Evolutionary conservation across 1,284 basidiomycete genomes (phyloP).

Genomic region (Rhodotorula sp.): DNA sequence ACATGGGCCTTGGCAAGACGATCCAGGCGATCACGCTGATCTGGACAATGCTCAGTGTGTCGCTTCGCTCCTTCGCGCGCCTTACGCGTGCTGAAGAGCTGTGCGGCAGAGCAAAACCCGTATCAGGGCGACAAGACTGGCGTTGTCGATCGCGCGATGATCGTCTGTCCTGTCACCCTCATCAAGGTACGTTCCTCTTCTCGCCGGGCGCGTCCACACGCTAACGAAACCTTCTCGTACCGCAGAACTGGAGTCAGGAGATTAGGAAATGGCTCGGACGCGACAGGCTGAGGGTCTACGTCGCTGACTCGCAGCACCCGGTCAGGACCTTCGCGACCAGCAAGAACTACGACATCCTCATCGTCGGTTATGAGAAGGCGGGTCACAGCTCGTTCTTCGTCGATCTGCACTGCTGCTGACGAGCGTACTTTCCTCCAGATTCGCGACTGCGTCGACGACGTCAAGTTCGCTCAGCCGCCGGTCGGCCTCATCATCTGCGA

Average conservation of each 20-base stretch:
- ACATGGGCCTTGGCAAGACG: conserved; percentile 95
- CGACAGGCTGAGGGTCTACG: conserved; percentile 74
- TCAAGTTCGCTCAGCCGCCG: conserved; percentile 60
- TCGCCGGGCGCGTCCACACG: neutral
- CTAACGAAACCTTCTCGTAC: conserved; percentile 2
- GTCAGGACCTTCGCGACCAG: conserved; percentile 73
- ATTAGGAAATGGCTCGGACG: conserved; percentile 90
- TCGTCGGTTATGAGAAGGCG: conserved; percentile 85
- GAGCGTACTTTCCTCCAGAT: neutral
- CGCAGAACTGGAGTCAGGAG: conserved; percentile 90
- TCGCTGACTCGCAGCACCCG: conserved; percentile 70
- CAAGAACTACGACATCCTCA: conserved; percentile 72
- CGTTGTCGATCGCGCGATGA: conserved; percentile 64
- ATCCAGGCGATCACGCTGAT: conserved; percentile 78
- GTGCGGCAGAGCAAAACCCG: conserved; percentile 71
- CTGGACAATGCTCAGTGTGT: conserved; percentile 80
- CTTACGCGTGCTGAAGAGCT: neutral
- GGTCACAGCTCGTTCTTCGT: neutral
- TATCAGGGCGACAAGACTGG: conserved; percentile 59
- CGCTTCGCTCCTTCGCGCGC: neutral
- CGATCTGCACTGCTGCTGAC: neutral
- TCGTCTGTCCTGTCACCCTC: conserved; percentile 92
- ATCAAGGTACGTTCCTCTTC: conserved; percentile 60
- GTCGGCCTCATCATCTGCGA: conserved; percentile 95
- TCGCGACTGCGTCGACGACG: conserved; percentile 46